Percentiles rank a stretch among this genome's conserved stretches.
These are phyloP conservation scores for Stenogyne calaminthoides DNA, from an alignment of 305 asterid species.

Conservation along the genomic window DNA sequence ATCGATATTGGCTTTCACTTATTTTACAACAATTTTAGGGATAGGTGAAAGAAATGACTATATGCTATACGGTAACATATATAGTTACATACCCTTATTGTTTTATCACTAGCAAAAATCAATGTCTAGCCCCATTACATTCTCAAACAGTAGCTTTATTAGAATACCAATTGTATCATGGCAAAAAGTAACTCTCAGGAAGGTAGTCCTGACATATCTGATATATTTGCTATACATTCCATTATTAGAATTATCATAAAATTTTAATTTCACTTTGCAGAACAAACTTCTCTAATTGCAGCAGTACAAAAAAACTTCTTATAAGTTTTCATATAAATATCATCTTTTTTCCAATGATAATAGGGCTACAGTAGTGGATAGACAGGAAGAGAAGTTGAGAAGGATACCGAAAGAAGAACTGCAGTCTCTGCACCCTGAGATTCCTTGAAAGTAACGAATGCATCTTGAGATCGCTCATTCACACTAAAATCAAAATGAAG, in stretches of 20 bases:
- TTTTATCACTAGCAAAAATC: background rate
- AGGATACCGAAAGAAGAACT: conserved; percentile 73
- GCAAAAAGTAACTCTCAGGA: background rate
- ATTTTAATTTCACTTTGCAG: background rate
- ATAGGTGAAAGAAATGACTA: background rate
- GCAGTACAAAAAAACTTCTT: background rate
- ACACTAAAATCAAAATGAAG: conserved; percentile 43
- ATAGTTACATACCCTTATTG: background rate
- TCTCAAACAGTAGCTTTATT: background rate
- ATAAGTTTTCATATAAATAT: conserved; percentile 1
- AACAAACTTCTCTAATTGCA: conserved; percentile 13
- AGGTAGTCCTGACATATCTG: conserved; percentile 9
- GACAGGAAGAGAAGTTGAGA: conserved; percentile 18
- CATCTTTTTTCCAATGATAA: conserved; percentile 5
- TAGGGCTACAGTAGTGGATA: background rate
- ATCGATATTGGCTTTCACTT: too few species aligned
- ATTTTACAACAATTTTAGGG: too few species aligned
- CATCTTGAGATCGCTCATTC: conserved; percentile 67
- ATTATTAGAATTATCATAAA: background rate
- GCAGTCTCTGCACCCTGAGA: conserved; percentile 83
- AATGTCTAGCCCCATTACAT: background rate
- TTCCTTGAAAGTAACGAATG: conserved; percentile 79
- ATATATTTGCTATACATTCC: background rate
- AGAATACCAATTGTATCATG: background rate
- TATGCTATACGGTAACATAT: background rate